These are phyloP conservation scores for Botryotinia convoluta DNA, from an alignment of 2,329 filamentous ascomycete species.

Conservation along the genomic window DNA sequence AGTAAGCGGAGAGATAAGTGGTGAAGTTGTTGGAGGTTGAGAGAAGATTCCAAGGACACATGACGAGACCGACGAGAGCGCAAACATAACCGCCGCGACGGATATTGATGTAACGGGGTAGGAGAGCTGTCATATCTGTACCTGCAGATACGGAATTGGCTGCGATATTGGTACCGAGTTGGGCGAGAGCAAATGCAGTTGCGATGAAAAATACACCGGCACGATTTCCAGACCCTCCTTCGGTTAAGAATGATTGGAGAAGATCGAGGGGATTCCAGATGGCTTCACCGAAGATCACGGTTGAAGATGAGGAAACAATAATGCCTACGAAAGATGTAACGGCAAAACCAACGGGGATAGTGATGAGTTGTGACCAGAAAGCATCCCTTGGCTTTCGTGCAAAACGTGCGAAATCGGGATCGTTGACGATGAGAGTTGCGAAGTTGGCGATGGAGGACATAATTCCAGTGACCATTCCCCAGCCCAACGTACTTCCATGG, in stretches of 20 bases:
- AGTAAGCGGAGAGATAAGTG: conserved; percentile 87
- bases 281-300: conserved; percentile 62
- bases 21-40: conserved; percentile 77
- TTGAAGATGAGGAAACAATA: conserved; percentile 70
- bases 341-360: conserved; percentile 69
- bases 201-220: conserved; percentile 76
- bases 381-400: conserved; percentile 73
- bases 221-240: conserved; percentile 65
- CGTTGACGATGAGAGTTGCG: conserved; percentile 76
- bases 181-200: conserved; percentile 69
- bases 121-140: conserved; percentile 76
- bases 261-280: conserved; percentile 74
- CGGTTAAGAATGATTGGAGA: conserved; percentile 64
- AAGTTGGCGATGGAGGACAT: conserved; percentile 93
- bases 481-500: conserved; percentile 68
- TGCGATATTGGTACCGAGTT: conserved; percentile 83
- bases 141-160: conserved; percentile 78
- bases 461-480: conserved; percentile 80
- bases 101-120: conserved; percentile 80
- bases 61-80: conserved; percentile 73
- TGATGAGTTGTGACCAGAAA: conserved; percentile 74
- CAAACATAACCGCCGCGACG: conserved; percentile 85
- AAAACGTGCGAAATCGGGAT: conserved; percentile 84
- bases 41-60: conserved; percentile 84
- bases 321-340: conserved; percentile 84